phyloP scores from a whole-genome alignment of 768 basidiomycete species.

The Tulasnella sp. region DNA sequence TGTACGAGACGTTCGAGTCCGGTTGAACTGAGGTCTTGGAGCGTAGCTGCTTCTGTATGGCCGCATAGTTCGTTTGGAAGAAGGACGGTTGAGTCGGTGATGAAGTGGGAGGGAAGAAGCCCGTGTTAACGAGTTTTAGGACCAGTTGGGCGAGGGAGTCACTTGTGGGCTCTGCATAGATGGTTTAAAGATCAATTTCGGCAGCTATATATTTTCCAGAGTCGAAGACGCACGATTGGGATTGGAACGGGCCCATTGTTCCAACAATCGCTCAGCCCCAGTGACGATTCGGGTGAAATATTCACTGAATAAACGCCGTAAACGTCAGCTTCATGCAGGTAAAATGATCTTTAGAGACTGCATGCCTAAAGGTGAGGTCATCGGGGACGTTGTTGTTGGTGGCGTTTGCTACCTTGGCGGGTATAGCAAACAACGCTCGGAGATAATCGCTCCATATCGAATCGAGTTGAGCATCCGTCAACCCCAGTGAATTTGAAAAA shows the following conservation, averaged over 20 bases:
- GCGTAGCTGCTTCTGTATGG: slow-evolving; percentile 34
- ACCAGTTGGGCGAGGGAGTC: slow-evolving; percentile 42
- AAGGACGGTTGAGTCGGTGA: slow-evolving; percentile 12
- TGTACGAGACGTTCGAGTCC: slow-evolving; percentile 31
- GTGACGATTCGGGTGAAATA: slow-evolving; percentile 13
- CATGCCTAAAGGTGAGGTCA: slow-evolving; percentile 33
- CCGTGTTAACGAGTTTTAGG: slow-evolving; percentile 54
- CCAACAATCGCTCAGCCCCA: slow-evolving; percentile 21
- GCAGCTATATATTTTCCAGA: background rate
- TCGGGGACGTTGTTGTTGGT: slow-evolving; percentile 37
- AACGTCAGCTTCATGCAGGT: background rate
- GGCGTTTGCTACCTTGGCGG: slow-evolving; percentile 69
- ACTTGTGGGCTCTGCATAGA: background rate
- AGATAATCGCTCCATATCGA: slow-evolving; percentile 69
- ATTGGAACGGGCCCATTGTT: slow-evolving; percentile 18
- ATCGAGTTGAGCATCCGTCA: slow-evolving; percentile 19
- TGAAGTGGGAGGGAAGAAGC: slow-evolving; percentile 49
- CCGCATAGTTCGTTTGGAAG: slow-evolving; percentile 67
- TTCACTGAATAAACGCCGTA: slow-evolving; percentile 13
- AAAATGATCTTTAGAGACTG: background rate
- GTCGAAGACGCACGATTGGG: slow-evolving; percentile 2
- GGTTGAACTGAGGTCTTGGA: slow-evolving; percentile 20
- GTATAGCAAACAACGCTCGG: slow-evolving; percentile 49
- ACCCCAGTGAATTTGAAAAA: slow-evolving; percentile 23
- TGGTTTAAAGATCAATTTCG: background rate